phyloP scores from a whole-genome alignment of 257 asterid species.

The Solanum habrochaites region DNA sequence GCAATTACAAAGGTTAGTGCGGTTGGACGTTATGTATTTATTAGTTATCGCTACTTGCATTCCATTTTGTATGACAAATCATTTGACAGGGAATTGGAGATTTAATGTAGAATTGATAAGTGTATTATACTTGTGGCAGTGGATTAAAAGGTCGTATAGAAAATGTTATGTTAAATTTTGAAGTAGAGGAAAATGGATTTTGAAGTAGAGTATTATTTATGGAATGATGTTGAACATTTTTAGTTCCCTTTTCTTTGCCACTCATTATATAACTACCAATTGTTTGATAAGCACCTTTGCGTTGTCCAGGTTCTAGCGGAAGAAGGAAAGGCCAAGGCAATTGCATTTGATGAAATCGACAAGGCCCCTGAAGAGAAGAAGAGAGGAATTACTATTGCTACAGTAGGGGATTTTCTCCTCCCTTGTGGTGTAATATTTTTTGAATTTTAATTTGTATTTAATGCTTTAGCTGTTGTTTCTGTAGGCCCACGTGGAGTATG shows the following conservation, averaged over 20 bases:
- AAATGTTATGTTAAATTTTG: not conserved
- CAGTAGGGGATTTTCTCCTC: conserved; percentile 30
- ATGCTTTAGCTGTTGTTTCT: conserved; percentile 12
- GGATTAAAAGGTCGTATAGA: not conserved
- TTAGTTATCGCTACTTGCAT: not conserved
- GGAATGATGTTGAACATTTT: not conserved
- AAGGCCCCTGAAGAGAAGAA: conserved; percentile 97
- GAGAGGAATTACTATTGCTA: conserved; percentile 93
- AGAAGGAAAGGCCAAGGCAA: conserved; percentile 82
- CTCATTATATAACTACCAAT: not conserved
- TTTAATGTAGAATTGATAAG: not conserved
- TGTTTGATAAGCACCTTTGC: not conserved
- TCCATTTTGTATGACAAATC: not conserved
- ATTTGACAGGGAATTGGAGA: too few relatives aligned
- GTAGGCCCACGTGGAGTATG: conserved; percentile 97
- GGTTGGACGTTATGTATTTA: not conserved
- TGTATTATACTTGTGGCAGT: not conserved
- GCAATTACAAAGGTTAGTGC: conserved; percentile 73
- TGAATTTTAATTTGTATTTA: not conserved
- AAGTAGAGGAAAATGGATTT: not conserved
- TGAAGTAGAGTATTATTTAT: not conserved
- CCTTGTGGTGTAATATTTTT: not conserved
- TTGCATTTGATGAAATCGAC: conserved; percentile 94
- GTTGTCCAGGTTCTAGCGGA: conserved; percentile 67
- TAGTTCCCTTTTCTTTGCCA: not conserved